These are phyloP conservation scores for Suhomyces prunicola DNA, from an alignment of 805 yeast genomes.

Conservation along the genomic window DNA sequence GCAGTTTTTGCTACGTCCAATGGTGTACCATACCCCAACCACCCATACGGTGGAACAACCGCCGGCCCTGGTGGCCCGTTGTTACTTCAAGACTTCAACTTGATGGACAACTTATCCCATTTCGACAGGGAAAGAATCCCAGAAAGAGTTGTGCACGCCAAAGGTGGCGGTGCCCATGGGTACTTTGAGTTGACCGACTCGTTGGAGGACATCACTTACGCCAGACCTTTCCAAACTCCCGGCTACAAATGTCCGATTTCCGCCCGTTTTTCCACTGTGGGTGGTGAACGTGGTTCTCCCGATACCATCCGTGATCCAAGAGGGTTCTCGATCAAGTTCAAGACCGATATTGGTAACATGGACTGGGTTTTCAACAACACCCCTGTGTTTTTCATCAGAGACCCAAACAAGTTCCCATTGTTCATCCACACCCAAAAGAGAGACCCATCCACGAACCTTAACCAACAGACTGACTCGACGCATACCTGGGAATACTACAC, in stretches of 20 bases:
- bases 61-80: conserved; percentile 76
- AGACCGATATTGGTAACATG: conserved; percentile 81
- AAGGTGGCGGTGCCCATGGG: conserved; percentile 91
- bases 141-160: conserved; percentile 91
- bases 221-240: conserved; percentile 65
- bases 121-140: conserved; percentile 90
- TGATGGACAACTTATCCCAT: conserved; percentile 80
- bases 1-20: conserved; percentile 47
- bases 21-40: conserved; percentile 51
- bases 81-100: conserved; percentile 74
- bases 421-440: conserved; percentile 89
- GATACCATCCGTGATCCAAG: conserved; percentile 87
- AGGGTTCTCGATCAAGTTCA: conserved; percentile 77
- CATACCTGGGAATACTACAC: conserved; percentile 57
- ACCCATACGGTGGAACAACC: conserved; percentile 73
- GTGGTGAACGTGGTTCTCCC: conserved; percentile 79
- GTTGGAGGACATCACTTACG: conserved; percentile 61
- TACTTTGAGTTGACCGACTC: conserved; percentile 77
- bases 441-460: conserved; percentile 60
- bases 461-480: conserved; percentile 44
- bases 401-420: conserved; percentile 82
- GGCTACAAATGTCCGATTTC: conserved; percentile 78
- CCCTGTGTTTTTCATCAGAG: conserved; percentile 81
- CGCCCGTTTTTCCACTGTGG: conserved; percentile 82
- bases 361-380: conserved; percentile 87